Base-by-base conservation (phyloP, 2,329 filamentous ascomycete species). In the Trichoderma sp. region DNA sequence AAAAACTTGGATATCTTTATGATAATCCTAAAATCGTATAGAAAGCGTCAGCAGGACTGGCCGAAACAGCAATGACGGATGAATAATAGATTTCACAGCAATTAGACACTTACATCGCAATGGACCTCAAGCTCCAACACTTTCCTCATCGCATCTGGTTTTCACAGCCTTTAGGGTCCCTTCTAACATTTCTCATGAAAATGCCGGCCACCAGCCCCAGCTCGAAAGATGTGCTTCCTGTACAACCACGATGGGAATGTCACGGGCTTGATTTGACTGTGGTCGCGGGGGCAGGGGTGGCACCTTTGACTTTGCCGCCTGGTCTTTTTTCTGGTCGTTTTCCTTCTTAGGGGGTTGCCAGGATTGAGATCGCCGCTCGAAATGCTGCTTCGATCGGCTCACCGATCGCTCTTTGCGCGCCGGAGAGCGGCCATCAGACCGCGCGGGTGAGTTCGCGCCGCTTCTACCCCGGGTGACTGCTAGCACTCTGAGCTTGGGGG, bases 241-340 rank as follows among this genome's bases (percentile, higher is more conserved):
- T 55, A 79, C 74, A 12, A 79, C 74, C 36, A 81, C 77, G 28
- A 79, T 73, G 4, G 79, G 77, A 71, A 78, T 75, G 34, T 78
- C 79, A 15, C 71, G 74, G 68, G 74, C 72, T 26, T 76, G 75
- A 65, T 71, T 63, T 15, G 66, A 62, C 28, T 71, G 57, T 12
- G 77, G 77, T 47, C 39, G 66, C 57, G 78, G 77, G 9, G 78
- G 77, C 28, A 78, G 67, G 43, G 76, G 70, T 43, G 76, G 76
- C 65, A 74, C 74, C 30, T 74, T 74, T 28, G 71, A 30, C 23
- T 65, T 57, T 12, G 39, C 23, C 7, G 47, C 26, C 20, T 39
- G 17, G 13, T 36, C 68, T 30, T 76, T 75, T 20, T 65, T 72
- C 12, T 55, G 39, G 28, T 57, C 47, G 28, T 39, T 65, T 6